phyloP scores from a whole-genome alignment of 345 rosid species.

The Populus simonii region DNA sequence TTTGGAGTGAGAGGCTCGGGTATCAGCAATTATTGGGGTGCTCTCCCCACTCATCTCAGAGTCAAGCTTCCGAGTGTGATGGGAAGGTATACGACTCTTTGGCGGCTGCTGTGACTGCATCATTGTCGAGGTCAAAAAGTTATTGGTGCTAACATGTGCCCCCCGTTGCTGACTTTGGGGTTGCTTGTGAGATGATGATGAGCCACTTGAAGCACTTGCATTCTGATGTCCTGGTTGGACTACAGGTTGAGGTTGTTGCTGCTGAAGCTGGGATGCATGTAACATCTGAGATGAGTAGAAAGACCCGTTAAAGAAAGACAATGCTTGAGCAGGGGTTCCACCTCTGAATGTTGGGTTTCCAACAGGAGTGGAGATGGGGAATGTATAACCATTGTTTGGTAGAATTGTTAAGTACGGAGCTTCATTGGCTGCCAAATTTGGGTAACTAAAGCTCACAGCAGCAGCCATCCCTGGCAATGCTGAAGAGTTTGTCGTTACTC shows the following conservation, averaged over 20 bases:
- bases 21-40: slow-evolving; percentile 17
- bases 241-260: slow-evolving; percentile 30
- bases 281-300: slow-evolving; percentile 50
- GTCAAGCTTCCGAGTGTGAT: slow-evolving; percentile 41
- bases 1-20: slow-evolving; percentile 22
- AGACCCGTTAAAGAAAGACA: slow-evolving; percentile 50
- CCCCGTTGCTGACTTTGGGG: slow-evolving; percentile 25
- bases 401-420: slow-evolving; percentile 44
- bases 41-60: slow-evolving; percentile 33
- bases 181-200: slow-evolving; percentile 50
- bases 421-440: slow-evolving; percentile 41
- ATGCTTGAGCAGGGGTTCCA: slow-evolving; percentile 36
- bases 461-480: slow-evolving; percentile 24
- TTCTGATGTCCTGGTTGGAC: slow-evolving; percentile 30
- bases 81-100: slow-evolving; percentile 13
- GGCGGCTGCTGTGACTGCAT: slow-evolving; percentile 34
- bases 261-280: slow-evolving; percentile 46
- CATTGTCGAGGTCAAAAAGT: slow-evolving; percentile 22
- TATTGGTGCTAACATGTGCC: slow-evolving; percentile 21
- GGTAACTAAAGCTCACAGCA: slow-evolving; percentile 42
- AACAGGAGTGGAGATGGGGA: slow-evolving; percentile 31
- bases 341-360: slow-evolving; percentile 27
- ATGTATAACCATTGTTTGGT: slow-evolving; percentile 46
- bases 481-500: slow-evolving; percentile 16
- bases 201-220: slow-evolving; percentile 37